Evolutionary conservation across 306 rosid genomes (phyloP).

Genomic region (Cucurbita moschata): DNA sequence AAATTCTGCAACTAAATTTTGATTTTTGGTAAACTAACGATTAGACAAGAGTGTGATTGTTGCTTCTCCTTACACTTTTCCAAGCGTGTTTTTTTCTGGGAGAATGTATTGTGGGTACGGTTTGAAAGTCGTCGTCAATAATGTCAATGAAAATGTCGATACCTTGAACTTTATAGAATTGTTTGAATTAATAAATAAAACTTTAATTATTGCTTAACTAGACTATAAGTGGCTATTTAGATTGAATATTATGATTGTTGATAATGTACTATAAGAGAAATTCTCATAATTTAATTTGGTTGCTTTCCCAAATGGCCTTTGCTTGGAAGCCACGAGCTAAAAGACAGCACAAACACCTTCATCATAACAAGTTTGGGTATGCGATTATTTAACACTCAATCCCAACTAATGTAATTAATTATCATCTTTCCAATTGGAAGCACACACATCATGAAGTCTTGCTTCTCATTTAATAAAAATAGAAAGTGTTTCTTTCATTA

Average conservation of each 20-base stretch:
- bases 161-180: neutral
- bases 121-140: neutral
- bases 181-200: neutral
- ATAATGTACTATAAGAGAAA: neutral
- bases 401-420: neutral
- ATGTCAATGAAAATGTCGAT: neutral
- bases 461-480: neutral
- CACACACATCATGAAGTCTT: neutral
- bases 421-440: neutral
- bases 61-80: conserved; percentile 1
- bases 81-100: neutral
- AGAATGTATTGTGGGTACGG: neutral
- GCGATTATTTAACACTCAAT: neutral
- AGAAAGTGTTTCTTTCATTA: neutral
- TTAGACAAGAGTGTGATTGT: neutral
- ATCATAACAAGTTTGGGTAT: neutral
- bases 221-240: no score
- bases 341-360: neutral
- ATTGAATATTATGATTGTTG: no score
- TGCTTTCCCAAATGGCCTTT: neutral
- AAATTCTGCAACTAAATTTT: neutral
- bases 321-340: neutral
- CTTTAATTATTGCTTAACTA: neutral
- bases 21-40: neutral
- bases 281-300: neutral